phyloP scores from a whole-genome alignment of 768 basidiomycete species.

The Mycena haematopus region DNA sequence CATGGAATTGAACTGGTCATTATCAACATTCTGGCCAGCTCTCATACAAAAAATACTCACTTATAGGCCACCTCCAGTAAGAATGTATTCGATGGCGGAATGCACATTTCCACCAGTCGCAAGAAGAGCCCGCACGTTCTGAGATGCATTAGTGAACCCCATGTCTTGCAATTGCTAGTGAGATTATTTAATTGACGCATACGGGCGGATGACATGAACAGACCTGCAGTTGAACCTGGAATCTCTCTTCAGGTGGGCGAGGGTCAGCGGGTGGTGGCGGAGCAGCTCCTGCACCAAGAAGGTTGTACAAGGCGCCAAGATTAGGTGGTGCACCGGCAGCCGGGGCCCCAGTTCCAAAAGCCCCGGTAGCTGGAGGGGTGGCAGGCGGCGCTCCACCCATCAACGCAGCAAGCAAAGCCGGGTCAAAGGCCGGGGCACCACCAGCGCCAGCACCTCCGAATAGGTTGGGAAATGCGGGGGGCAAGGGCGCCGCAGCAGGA shows the following conservation, averaged over 20 bases:
- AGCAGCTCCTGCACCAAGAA: slow-evolving; percentile 37
- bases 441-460: slow-evolving; percentile 31
- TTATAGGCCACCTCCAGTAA: slow-evolving; percentile 77
- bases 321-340: slow-evolving; percentile 40
- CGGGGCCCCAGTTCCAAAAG: slow-evolving; percentile 33
- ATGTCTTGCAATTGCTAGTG: slow-evolving; percentile 89
- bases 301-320: slow-evolving; percentile 53
- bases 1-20: neutral
- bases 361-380: slow-evolving; percentile 10
- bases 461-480: slow-evolving; percentile 32
- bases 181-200: neutral
- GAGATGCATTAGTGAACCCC: slow-evolving; percentile 89
- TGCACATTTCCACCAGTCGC: slow-evolving; percentile 95
- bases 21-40: neutral
- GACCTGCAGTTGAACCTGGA: slow-evolving; percentile 85
- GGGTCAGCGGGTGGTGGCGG: slow-evolving; percentile 66
- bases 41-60: neutral
- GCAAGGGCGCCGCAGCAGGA: slow-evolving; percentile 33
- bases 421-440: slow-evolving; percentile 20
- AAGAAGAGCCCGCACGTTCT: slow-evolving; percentile 89
- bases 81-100: slow-evolving; percentile 91
- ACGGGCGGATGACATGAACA: slow-evolving; percentile 29
- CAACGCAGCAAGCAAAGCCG: slow-evolving; percentile 26
- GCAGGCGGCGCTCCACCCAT: slow-evolving; percentile 19
- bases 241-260: slow-evolving; percentile 88